Evolutionary conservation across 2,329 filamentous ascomycete genomes (phyloP), one percentile per base, ranked within the genome.

Genomic region (Alternaria sp.): DNA sequence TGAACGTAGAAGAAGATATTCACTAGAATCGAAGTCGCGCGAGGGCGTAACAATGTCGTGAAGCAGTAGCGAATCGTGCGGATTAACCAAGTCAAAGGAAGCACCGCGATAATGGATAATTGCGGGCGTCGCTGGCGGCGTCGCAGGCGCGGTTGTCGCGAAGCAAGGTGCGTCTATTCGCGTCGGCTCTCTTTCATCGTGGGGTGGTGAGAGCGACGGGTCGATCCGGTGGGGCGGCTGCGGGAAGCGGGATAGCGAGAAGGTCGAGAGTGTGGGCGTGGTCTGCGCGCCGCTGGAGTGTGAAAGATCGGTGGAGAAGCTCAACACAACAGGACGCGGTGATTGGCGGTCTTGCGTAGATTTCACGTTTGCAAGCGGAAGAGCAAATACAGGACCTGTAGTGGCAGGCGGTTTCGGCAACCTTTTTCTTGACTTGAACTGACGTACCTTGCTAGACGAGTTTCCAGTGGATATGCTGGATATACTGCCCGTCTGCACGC

Each of bases 21-120:
- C 78, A 56, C 69, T 73, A 10, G 72, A 76, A 19, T 78, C 77
- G n/a, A 76, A 57, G 23, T 80, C 79, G 52, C 70, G 67, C 15
- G 76, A 77, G 5, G 79, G 78, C 17, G 78, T 79, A 23, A 77
- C 77, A 52, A 81, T 77, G 25, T 80, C 70, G 55, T 77, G 77
- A 44, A 77, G 62, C 10, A 73, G 60, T 15, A 81, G 66, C 3
- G 79, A 80, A 40, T 76, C 71, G 69, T 77, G 78, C 4, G 79
- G 79, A 50, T 81, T 81, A 19, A 81, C 73, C 12, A 81, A 59
- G 58, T 81, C 78, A 55, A 81, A 81, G 15, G 79, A 81, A 4
- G 78, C 68, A 49, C 79, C 79, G 23, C 79, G 76, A 60, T 80
- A 80, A 60, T 81, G 78, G 17, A 80, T 69, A 19, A 75, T 74